Base-by-base conservation (phyloP, 768 basidiomycete genomes). In the Xanthoconium purpureum region DNA sequence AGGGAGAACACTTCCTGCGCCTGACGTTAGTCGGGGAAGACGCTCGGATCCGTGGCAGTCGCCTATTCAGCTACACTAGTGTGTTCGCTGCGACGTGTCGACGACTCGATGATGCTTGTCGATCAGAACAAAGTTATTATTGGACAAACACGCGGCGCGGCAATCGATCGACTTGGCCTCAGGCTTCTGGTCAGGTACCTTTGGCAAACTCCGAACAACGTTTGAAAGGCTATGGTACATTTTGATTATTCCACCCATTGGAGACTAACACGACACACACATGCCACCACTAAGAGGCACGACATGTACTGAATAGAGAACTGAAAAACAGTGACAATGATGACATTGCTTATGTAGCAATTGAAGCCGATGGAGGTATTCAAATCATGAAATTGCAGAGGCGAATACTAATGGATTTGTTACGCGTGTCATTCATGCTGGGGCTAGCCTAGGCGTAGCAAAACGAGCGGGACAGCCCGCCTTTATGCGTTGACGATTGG, bases 1-100 rank as follows among this genome's bases (percentile, higher is more conserved):
- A 29, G 32, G 40, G 47, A 51, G 48, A 60, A 62, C 56, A 61
- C 56, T 63, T 60, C 56, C 58, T 63, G 69, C 63, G 58, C 60
- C 63, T 54, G n/a, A n/a, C n/a, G 69, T 42, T 61, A 59, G 56
- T 47, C 57, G 60, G 50, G 53, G 52, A 62, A 54, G 57, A 59
- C 32, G 12, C 17, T 40, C 17, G 12, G 48, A 44, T 51, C 32
- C 18, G 20, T 42, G 40, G 40, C 32, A 14, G 42, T 28, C 7
- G 35, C n/a, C 20, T 18, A 45, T 17, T 32, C 18, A 11, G 45
- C n/a, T 17, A 35, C 20, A 11, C 35, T 24, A 12, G 3, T 17
- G 28, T 17, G 18, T 20, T 30, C 9, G 20, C n/a, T 32, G 40
- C 24, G 24, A 42, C n/a, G 24, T 24, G 24, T 24, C 24, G 24